phyloP scores from a whole-genome alignment of 2,329 filamentous ascomycete genomes.

The Trichoderma aggressivum region DNA sequence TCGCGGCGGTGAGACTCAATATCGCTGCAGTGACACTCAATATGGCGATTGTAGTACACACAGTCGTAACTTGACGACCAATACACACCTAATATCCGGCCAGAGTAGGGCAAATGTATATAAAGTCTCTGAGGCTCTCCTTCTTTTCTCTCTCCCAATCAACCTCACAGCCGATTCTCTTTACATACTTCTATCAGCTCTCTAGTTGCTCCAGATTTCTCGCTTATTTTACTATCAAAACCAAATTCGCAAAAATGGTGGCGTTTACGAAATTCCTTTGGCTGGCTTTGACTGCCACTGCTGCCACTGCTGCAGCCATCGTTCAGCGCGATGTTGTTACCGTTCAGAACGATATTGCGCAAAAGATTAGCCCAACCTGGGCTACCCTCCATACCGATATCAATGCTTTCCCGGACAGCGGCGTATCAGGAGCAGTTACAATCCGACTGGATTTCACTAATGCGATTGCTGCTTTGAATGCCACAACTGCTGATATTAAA shows the following conservation, averaged over 20 bases:
- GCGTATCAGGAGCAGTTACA: neutral
- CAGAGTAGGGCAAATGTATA: neutral
- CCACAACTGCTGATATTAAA: neutral
- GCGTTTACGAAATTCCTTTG: neutral
- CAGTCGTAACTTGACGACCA: neutral
- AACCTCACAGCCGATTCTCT: neutral
- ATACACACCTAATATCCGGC: neutral
- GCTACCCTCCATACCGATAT: neutral
- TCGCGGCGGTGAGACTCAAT: neutral
- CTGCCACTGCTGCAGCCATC: neutral
- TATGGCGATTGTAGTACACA: neutral
- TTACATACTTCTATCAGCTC: neutral
- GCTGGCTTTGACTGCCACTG: neutral
- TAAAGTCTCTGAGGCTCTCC: neutral
- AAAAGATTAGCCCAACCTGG: neutral
- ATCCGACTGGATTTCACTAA: fast-evolving
- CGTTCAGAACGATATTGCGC: neutral
- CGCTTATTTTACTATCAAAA: neutral
- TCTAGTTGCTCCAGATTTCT: neutral
- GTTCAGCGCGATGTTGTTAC: neutral
- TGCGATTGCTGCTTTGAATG: neutral
- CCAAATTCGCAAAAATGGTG: neutral
- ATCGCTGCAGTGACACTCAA: neutral
- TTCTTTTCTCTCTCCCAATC: neutral
- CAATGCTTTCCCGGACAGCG: neutral